Evolutionary conservation across 495 filamentous ascomycete genomes (phyloP), one percentile per base, ranked within the genome.

Genomic region (Tuber brumale): DNA sequence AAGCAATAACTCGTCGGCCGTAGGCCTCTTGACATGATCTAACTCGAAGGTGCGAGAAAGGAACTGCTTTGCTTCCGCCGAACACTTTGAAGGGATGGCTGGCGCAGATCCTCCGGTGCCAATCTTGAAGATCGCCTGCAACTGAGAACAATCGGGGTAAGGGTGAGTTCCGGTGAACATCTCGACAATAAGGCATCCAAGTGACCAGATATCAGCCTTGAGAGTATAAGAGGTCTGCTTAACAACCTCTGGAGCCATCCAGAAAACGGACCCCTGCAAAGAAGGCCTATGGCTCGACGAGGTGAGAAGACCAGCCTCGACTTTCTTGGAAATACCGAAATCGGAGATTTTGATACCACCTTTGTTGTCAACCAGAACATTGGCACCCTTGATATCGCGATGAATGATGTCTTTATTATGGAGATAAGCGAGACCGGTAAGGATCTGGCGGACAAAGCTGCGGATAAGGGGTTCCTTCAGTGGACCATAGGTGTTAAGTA

Each of bases 211-310:
- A 83, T 99, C 95, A n/a, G 96, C 95, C 85, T 99, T 99, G 83
- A 95, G 94, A 0, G 95, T 98, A 84, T 99, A 97, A 0, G 93
- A 93, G 1, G 95, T 97, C 85, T 98, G 95, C 77, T 94, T 94
- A 72, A 99, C 96, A 44, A 99, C 95, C 85, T 99, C 95, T 42
- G 95, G 95, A 3, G 95, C 95, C 95, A 99, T 99, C 95, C 95
- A 99, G 85, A 97, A 99, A 70, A 99, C 95, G 74, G 93, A 97
- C 43, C 95, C 95, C 81, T 99, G 95, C 19, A 99, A 87, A 2
- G 95, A 97, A 3, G 96, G 94, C 19, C 95, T 91, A 83, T 96
- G 89, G 76, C 91, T 86, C 57, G 80, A 80, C 27, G 78, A 76
- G 35, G 83, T 81, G 69, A 82, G 71, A 73, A 81, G 83, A 46